Evolutionary conservation across 1,284 basidiomycete genomes (phyloP), one percentile per base, ranked within the genome.

Genomic region (Puccinia novopanici): DNA sequence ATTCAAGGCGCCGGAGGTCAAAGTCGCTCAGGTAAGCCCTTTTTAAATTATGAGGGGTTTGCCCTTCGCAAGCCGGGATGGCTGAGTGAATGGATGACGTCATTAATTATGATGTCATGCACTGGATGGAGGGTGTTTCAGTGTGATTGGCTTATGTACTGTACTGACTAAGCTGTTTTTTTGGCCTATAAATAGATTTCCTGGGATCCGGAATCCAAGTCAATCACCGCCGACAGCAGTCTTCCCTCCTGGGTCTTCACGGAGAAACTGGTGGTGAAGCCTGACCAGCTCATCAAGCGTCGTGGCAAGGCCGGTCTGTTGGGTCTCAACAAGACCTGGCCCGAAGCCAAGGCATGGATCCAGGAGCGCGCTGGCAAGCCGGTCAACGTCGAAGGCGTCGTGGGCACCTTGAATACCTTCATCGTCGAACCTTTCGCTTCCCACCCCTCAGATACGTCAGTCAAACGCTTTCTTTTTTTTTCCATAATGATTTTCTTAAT

Each of bases 371-470:
- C 96, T 70, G 96, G 96, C 84, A 98, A 98, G 88, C 92, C 91
- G 73, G 93, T 95, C 86, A 91, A 93, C 91, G 96, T 98, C 83
- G 96, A 98, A 88, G 89, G 91, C 81, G 92, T 94, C 82, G 93
- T 92, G 24, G 96, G 96, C 82, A 96, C 94, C 37, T 90, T 99
- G 84, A 96, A 92, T 89, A 97, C 92, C 87, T 99, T 98, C 88
- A 97, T 99, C 87, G 90, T 98, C 83, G 96, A 99, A 88, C 96
- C 96, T 50, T 98, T 99, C 91, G 90, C 96, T 81, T n/a, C 96
- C 75, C 96, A 99, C 86, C 91, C 93, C 3, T 90, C 93, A 82
- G 89, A 95, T 86, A 93, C 93, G 76, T 78, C 48, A 70, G 76
- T 52, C 37, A 15, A 34, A 34, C 34, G 4, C 34, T 34, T 67